Evolutionary conservation across 495 filamentous ascomycete genomes (phyloP).

Genomic region (Aspergillus cavernicola): DNA sequence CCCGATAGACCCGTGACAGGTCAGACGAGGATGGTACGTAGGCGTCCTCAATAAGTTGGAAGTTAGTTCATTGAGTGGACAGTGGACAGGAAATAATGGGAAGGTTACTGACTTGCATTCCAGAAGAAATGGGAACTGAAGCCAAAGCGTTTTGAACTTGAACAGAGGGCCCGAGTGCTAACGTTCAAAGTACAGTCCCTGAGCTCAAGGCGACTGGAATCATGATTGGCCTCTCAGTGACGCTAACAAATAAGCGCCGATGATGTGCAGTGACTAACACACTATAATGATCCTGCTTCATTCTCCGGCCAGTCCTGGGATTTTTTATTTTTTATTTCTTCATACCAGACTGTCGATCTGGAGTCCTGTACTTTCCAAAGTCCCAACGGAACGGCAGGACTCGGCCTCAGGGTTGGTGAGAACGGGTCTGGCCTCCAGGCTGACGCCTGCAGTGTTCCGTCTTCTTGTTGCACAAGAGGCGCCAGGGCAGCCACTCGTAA

Average conservation of each 20-base stretch:
- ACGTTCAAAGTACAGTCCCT: too few relatives aligned
- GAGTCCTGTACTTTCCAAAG: not conserved
- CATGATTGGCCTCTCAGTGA: too few relatives aligned
- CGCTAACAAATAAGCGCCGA: constrained; percentile 13
- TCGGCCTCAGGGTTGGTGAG: not conserved
- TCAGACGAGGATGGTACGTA: constrained; percentile 21
- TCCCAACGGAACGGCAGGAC: not conserved
- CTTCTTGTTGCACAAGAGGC: constrained; percentile 1
- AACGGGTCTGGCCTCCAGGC: not conserved
- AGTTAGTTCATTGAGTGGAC: not conserved
- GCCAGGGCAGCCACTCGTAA: constrained; percentile 4
- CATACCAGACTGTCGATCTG: constrained; percentile 1
- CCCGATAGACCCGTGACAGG: constrained; percentile 31
- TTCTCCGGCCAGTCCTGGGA: constrained; percentile 5
- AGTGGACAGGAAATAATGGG: too few relatives aligned
- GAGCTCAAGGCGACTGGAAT: too few relatives aligned
- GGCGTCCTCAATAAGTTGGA: too few relatives aligned
- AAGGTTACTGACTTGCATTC: constrained; percentile 1
- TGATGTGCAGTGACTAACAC: constrained; percentile 21
- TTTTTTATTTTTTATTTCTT: constrained; percentile 7
- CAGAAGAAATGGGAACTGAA: not conserved
- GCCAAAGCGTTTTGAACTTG: constrained; percentile 23
- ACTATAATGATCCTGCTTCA: constrained; percentile 7
- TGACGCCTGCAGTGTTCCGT: constrained; percentile 5
- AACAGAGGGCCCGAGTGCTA: constrained; percentile 16